Percentiles rank a stretch among this genome's conserved stretches.
Evolutionary conservation across 768 basidiomycete species (phyloP).

Genomic region (Multifurca ochricompacta): DNA sequence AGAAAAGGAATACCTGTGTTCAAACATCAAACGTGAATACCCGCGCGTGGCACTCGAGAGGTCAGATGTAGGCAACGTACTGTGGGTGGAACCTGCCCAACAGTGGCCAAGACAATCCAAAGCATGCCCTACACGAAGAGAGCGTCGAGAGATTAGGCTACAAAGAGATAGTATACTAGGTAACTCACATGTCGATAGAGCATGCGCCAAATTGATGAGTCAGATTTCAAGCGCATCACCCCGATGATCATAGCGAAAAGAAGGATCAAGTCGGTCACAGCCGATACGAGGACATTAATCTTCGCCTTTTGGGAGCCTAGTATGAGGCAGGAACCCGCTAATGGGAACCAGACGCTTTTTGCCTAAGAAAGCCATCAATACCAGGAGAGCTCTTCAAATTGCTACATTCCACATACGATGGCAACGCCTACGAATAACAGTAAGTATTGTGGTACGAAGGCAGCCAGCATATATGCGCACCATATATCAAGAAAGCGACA

Average conservation of each 20-base stretch:
- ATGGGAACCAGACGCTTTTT: not conserved
- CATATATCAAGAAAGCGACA: not conserved
- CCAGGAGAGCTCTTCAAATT: not conserved
- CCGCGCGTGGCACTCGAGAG: too few relatives aligned
- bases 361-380: too few relatives aligned
- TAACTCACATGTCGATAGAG: not conserved
- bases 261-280: conserved; percentile 1
- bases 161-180: too few relatives aligned
- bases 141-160: not conserved
- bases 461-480: not conserved
- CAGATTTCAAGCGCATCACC: not conserved
- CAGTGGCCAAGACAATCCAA: not conserved
- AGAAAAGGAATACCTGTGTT: not conserved
- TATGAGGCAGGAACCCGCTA: not conserved
- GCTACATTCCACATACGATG: not conserved
- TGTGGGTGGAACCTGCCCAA: conserved; percentile 1
- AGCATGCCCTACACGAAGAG: not conserved
- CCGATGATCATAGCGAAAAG: conserved; percentile 2
- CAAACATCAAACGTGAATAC: not conserved
- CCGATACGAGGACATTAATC: not conserved
- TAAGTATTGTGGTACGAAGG: not conserved
- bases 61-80: not conserved
- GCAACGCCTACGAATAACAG: not conserved
- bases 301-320: not conserved
- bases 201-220: not conserved